Evolutionary conservation across 73 alveolate genomes (phyloP).

Genomic region (Tetrahymena borealis): DNA sequence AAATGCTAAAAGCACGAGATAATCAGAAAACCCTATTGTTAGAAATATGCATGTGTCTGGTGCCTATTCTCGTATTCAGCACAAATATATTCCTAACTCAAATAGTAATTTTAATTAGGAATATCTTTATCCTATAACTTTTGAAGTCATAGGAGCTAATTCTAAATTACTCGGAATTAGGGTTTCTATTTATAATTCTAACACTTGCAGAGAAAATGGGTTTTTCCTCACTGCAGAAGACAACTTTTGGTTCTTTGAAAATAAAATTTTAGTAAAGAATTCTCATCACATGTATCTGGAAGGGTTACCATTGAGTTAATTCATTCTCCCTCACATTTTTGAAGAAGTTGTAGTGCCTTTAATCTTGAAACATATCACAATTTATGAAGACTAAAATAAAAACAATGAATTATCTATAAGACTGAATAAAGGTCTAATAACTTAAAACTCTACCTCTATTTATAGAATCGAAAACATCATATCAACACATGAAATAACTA

Average conservation of each 20-base stretch:
- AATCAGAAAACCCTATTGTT: not conserved
- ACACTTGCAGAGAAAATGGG: not conserved
- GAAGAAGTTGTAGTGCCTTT: not conserved
- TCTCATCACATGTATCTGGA: not conserved
- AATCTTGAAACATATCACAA: not conserved
- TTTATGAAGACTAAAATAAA: not conserved
- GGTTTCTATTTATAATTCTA: not conserved
- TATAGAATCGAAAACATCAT: not conserved
- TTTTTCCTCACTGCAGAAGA: not conserved
- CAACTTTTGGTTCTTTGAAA: not conserved
- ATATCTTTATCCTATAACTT: not conserved
- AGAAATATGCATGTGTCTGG: not conserved
- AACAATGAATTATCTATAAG: not conserved
- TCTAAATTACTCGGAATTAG: not conserved
- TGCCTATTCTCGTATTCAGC: not conserved
- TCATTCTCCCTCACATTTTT: not conserved
- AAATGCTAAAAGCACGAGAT: not conserved
- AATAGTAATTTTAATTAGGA: not conserved
- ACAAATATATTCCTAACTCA: not conserved
- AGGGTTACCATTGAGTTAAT: not conserved
- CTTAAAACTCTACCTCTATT: not conserved
- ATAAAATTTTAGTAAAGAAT: not conserved
- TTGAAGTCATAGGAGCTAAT: not conserved
- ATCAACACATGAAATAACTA: not conserved
- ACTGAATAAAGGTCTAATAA: not conserved